Percentiles rank a stretch among this genome's conserved stretches.
Conservation (phyloP, 2,329 filamentous ascomycete species). For the Dactylellina haptotyla region DNA sequence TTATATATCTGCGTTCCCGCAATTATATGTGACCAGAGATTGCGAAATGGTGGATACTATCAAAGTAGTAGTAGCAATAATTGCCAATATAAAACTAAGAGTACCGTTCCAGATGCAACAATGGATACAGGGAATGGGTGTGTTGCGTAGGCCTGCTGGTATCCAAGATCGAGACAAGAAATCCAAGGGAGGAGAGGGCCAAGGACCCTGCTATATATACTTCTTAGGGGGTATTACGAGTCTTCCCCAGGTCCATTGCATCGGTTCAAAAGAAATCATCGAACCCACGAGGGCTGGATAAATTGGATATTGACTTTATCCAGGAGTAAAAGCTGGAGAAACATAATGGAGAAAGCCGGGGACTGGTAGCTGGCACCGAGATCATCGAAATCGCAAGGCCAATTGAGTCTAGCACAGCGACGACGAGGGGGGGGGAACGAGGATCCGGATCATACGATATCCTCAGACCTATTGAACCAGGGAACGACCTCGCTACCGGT, state of each 20-base stretch:
- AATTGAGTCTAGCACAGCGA: not conserved
- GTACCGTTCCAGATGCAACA: constrained; percentile 34
- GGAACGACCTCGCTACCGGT: constrained; percentile 34
- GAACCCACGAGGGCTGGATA: constrained; percentile 42
- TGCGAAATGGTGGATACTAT: not conserved
- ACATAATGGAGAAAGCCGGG: no score
- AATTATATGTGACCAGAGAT: not conserved
- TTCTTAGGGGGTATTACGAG: no score
- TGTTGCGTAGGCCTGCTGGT: constrained; percentile 30
- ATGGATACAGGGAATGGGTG: constrained; percentile 19
- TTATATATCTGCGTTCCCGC: no score
- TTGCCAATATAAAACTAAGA: constrained; percentile 15
- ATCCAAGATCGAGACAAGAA: constrained; percentile 33
- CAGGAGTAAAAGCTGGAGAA: constrained; percentile 44
- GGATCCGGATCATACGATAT: no score
- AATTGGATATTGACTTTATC: constrained; percentile 31
- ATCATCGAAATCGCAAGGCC: constrained; percentile 4
- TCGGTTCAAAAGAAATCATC: constrained; percentile 30
- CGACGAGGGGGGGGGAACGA: no score
- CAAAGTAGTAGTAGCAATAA: not conserved
- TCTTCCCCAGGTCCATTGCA: constrained; percentile 15
- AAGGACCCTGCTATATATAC: constrained; percentile 46
- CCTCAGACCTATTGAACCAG: constrained; percentile 18
- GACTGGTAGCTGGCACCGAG: not conserved
- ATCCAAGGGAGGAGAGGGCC: constrained; percentile 24